Evolutionary conservation across 768 basidiomycete species (phyloP), one percentile per base, ranked within the genome.

Genomic region (Suillus subluteus): DNA sequence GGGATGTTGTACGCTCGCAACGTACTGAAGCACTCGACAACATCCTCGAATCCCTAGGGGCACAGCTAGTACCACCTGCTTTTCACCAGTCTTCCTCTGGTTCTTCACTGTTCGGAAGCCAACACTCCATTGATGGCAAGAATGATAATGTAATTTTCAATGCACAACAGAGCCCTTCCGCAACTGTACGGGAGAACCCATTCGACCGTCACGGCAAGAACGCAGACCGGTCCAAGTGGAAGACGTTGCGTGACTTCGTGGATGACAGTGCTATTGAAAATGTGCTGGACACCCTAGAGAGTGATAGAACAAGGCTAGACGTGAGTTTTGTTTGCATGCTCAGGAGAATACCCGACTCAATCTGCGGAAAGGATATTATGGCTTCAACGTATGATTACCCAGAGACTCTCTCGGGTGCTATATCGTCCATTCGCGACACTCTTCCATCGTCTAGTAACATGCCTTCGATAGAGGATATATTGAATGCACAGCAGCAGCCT

Each of bases 181-280:
- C 75, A 6, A 77, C 77, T 11, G 74, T 79, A 12, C 70, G 76
- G 6, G 75, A 64, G 55, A 68, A 70, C 68, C 38, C 58, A 6
- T 67, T 73, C 32, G 70, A 72, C 30, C 69, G 58, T 62, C 72
- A 74, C 38, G 62, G 62, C 35, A 69, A 65, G 3, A 67, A 70
- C 65, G 73, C 71, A 32, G 88, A 90, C 70, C 81, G 87, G 65
- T 82, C 80, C 48, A 82, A 80, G 40, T 94, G 93, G 93, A 95
- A 93, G 82, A 91, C 90, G 0, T 73, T 95, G 41, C 85, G 94
- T 41, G 92, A 95, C 73, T 95, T 95, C 75, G 91, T 94, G 43
- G 91, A 94, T 70, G 94, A 95, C 70, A 83, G 88, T 38, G 90
- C 88, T 8, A 88, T 95, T 44, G 94, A 95, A 63, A 90, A 92